Evolutionary conservation across 345 rosid species (phyloP).

Genomic region (Acer negundo): DNA sequence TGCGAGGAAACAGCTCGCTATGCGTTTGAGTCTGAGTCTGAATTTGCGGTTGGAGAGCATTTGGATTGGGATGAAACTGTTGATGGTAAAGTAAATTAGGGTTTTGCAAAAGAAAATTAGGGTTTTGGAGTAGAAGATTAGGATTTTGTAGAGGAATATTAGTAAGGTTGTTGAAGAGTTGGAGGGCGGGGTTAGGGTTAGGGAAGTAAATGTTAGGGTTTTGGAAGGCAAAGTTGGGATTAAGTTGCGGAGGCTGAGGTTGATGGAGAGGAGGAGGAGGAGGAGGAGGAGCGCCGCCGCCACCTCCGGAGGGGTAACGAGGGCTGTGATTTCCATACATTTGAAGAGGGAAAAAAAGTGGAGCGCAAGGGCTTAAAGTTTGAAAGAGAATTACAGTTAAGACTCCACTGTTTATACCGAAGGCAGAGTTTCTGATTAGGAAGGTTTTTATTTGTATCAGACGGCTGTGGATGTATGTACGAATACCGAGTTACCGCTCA

Average conservation of each 20-base stretch:
- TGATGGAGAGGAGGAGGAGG: slow-evolving; percentile 23
- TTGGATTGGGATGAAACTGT: slow-evolving; percentile 18
- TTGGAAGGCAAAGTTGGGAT: slow-evolving; percentile 34
- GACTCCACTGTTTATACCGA: background rate
- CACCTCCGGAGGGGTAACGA: slow-evolving; percentile 27
- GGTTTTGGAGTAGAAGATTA: slow-evolving; percentile 25
- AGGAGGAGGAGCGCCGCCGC: slow-evolving; percentile 19
- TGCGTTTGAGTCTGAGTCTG: background rate
- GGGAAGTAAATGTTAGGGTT: slow-evolving; percentile 32
- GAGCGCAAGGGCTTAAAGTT: background rate
- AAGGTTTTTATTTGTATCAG: no score
- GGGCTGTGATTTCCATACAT: slow-evolving; percentile 33
- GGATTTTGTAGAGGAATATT: slow-evolving; percentile 31
- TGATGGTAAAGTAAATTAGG: slow-evolving; percentile 25
- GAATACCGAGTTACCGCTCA: no score
- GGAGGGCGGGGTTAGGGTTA: slow-evolving; percentile 31
- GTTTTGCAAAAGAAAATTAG: slow-evolving; percentile 33
- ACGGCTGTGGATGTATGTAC: no score
- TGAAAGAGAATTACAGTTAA: background rate
- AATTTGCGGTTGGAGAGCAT: slow-evolving; percentile 25
- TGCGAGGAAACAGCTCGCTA: slow-evolving; percentile 18
- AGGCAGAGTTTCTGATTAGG: no score
- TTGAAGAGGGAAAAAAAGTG: background rate
- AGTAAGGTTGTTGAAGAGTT: slow-evolving; percentile 35
- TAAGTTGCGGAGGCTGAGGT: slow-evolving; percentile 14